These are phyloP conservation scores for Debaryomyces singareniensis DNA, from an alignment of 1,139 yeast genomes.

Conservation along the genomic window DNA sequence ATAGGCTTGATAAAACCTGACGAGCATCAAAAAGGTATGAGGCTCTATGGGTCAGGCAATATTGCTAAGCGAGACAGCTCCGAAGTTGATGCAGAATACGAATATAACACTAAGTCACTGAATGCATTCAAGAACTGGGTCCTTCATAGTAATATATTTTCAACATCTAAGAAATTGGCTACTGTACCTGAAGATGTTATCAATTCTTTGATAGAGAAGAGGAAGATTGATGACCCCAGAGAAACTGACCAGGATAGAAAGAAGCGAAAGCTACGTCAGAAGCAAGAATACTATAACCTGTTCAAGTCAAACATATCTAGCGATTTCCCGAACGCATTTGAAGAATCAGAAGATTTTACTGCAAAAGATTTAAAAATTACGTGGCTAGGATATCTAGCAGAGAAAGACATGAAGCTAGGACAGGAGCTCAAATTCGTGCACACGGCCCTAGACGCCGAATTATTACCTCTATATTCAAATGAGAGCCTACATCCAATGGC, in stretches of 20 bases:
- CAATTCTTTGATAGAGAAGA: slow-evolving; percentile 32
- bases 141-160: slow-evolving; percentile 20
- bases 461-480: slow-evolving; percentile 22
- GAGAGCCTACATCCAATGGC: slow-evolving; percentile 25
- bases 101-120: slow-evolving; percentile 33
- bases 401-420: slow-evolving; percentile 39
- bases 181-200: slow-evolving; percentile 27
- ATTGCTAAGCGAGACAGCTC: slow-evolving; percentile 7
- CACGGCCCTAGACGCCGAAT: slow-evolving; percentile 24
- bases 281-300: slow-evolving; percentile 38
- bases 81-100: slow-evolving; percentile 6
- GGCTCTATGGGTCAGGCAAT: too few species aligned
- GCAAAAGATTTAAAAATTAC: slow-evolving; percentile 21
- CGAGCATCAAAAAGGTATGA: slow-evolving; percentile 10
- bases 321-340: slow-evolving; percentile 13
- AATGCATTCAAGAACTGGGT: slow-evolving; percentile 35
- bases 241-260: slow-evolving; percentile 23
- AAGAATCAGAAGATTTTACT: slow-evolving; percentile 22
- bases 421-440: slow-evolving; percentile 33
- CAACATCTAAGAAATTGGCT: slow-evolving; percentile 21
- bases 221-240: slow-evolving; percentile 25
- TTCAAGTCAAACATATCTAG: slow-evolving; percentile 21
- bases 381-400: slow-evolving; percentile 39
- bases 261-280: slow-evolving; percentile 17
- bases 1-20: slow-evolving; percentile 47